Base-by-base conservation (phyloP, 2,329 filamentous ascomycete genomes). In the Malbranchea cinnamomea region DNA sequence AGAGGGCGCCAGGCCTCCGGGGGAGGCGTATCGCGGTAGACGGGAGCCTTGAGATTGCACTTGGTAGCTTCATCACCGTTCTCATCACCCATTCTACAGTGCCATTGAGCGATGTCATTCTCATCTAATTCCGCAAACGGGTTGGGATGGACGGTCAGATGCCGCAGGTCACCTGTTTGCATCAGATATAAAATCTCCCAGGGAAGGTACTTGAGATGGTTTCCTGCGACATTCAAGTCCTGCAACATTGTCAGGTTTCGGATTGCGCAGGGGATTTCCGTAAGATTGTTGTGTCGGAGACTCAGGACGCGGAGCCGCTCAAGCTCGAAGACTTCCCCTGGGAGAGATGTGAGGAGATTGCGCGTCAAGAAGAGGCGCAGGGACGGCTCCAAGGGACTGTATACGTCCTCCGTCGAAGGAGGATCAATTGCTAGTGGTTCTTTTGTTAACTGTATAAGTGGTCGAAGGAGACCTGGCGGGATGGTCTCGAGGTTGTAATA, bases 181-280 rank as follows among this genome's bases (percentile, higher is more conserved):
- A 56, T 49, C 3, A 63, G 44, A 32, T 48, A 46, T 10, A 64
- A 37, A 5, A 65, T 38, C 29, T 64, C 60, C 49, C 55, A 61
- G 0, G 61, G 61, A 2, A 65, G 49, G 25, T 47, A 48, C 7
- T 43, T 37, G 6, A 65, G 44, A 17, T 51, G 44, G 35, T 64
- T 65, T 17, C 54, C 52, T 2, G 56, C 52, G 14, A 64, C 37
- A 21, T 63, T 63, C n/a, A 63, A 40, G 15, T 56, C 53, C 42
- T 57, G 50, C 23, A 65, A 43, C 25, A 50, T 50, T 6, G 44
- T 53, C 30, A 64, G 40, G 28, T 48, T 54, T 26, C 52, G 41
- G 20, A 64, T 60, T 0, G 52, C 47, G 6, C 50, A 38, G 1
- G 59, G 58, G 13, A 64, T 48, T 14, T 53, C 48, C 0, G 43